Base-by-base conservation (phyloP, 2,329 filamentous ascomycete genomes). In the Elsinoe perseae region DNA sequence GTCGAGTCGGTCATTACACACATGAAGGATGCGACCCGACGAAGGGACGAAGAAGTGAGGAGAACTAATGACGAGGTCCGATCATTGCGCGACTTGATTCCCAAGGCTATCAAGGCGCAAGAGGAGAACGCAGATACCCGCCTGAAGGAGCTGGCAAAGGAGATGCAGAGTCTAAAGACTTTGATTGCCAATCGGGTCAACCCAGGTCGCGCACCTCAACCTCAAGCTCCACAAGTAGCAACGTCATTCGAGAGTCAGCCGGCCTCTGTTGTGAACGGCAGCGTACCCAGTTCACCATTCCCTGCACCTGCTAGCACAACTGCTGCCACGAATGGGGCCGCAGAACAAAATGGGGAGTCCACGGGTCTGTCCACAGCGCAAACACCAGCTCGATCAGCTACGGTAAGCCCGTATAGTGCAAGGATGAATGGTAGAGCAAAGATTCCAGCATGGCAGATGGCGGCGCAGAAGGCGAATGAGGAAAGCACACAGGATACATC, bases 161-260 rank as follows among this genome's bases (percentile, higher is more conserved):
- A 98, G 72, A 78, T 98, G 64, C 89, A 87, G 76, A 96, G 91
- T 69, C 75, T 98, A 65, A 97, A 96, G 79, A 87, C 88, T 2
- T 77, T 98, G 54, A 82, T 98, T 52, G 77, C 77, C 30, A 86
- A 84, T 69, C 74, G 83, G 42, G 77, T 85, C 43, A 68, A 70
- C 23, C 61, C 64, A 14, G 60, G 56, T 8, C 53, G 53, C n/a
- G 40, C 53, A n/a, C 23, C 38, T 23, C 53, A 48, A 21, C 32
- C 52, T 58, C 66, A 6, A 20, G 30, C 40, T 12, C 38, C 53
- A 58, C 66, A 7, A 12, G 36, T 46, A 63, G 70, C 32, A 57
- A 56, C 53, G 23, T 46, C 53, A 4, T 46, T 46, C 8, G 53
- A 56, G 9, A 34, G 36, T 6, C 34, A 28, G 16, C 10, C 23